Percentiles rank a stretch among this genome's conserved stretches.
Evolutionary conservation across 106 monocot species (phyloP).

Genomic region (Posidonia australis): DNA sequence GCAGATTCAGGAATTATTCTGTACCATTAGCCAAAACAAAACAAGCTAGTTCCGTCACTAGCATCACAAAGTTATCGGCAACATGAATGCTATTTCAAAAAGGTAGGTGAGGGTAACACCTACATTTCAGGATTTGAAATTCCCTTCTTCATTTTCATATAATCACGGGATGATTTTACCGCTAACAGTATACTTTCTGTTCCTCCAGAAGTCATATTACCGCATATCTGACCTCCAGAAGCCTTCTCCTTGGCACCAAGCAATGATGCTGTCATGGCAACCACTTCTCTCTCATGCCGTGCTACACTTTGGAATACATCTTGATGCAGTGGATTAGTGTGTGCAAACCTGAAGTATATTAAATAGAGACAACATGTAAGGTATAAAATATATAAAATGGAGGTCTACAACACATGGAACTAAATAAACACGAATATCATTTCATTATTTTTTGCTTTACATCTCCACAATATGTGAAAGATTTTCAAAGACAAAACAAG

Average conservation of each 20-base stretch:
- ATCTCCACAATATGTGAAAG: no score
- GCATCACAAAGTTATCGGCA: no score
- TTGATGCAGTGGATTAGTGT: slow-evolving; percentile 91
- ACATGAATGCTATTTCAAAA: neutral
- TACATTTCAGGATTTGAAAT: slow-evolving; percentile 92
- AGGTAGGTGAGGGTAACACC: neutral
- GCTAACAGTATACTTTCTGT: slow-evolving; percentile 98
- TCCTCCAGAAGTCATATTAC: slow-evolving; percentile 99
- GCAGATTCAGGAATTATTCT: slow-evolving; percentile 97
- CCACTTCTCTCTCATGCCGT: slow-evolving; percentile 79
- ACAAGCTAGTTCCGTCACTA: neutral
- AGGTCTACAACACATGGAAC: no score
- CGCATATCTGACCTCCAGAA: slow-evolving; percentile 94
- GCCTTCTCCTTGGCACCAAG: slow-evolving; percentile 73
- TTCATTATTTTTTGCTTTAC: no score
- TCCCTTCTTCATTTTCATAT: slow-evolving; percentile 80
- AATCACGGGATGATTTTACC: slow-evolving; percentile 93
- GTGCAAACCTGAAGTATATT: slow-evolving; percentile 72
- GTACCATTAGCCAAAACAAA: slow-evolving; percentile 4
- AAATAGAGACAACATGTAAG: neutral
- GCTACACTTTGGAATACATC: slow-evolving; percentile 88
- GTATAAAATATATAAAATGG: no score
- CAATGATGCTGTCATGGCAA: slow-evolving; percentile 91
- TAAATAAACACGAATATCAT: no score
- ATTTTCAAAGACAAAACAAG: no score